Evolutionary conservation across 1,139 yeast species (phyloP).

Genomic region (Blastobotrys arbuscula): DNA sequence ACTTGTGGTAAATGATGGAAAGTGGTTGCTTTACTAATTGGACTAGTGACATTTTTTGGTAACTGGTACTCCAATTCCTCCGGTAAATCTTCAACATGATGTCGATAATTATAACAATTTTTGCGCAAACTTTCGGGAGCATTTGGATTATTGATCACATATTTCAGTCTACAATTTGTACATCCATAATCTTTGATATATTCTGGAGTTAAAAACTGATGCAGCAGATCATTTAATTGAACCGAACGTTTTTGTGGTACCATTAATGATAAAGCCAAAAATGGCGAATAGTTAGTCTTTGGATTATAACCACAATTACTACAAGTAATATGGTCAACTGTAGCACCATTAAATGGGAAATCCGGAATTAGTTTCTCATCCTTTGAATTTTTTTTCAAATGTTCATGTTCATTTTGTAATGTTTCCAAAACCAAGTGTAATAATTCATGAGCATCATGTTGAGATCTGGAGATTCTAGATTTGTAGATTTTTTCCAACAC

Average conservation of each 20-base stretch:
- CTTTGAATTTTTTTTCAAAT: conserved; percentile 33
- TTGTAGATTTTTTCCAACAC: conserved; percentile 72
- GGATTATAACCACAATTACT: conserved; percentile 60
- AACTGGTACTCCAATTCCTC: conserved; percentile 29
- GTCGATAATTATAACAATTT: conserved; percentile 16
- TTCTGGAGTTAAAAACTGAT: conserved; percentile 55
- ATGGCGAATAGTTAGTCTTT: conserved; percentile 53
- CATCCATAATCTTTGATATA: conserved; percentile 79
- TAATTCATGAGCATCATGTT: conserved; percentile 94
- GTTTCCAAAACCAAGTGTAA: conserved; percentile 77
- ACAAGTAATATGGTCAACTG: conserved; percentile 65
- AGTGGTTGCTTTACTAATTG: conserved; percentile 59
- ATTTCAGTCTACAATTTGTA: conserved; percentile 54
- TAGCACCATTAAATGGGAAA: conserved; percentile 69
- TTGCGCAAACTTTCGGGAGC: conserved; percentile 12
- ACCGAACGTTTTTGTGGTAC: conserved; percentile 57
- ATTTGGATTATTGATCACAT: conserved; percentile 34
- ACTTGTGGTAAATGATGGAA: conserved; percentile 64
- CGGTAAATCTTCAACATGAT: conserved; percentile 28
- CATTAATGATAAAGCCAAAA: conserved; percentile 66
- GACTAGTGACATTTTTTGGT: conserved; percentile 48
- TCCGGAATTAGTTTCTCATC: conserved; percentile 38
- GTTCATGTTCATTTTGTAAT: conserved; percentile 58
- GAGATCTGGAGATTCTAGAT: conserved; percentile 71
- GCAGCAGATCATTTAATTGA: conserved; percentile 49